These are phyloP conservation scores for Phytophthora fragariae DNA, from an alignment of 352 stramenopile genomes.

Conservation along the genomic window DNA sequence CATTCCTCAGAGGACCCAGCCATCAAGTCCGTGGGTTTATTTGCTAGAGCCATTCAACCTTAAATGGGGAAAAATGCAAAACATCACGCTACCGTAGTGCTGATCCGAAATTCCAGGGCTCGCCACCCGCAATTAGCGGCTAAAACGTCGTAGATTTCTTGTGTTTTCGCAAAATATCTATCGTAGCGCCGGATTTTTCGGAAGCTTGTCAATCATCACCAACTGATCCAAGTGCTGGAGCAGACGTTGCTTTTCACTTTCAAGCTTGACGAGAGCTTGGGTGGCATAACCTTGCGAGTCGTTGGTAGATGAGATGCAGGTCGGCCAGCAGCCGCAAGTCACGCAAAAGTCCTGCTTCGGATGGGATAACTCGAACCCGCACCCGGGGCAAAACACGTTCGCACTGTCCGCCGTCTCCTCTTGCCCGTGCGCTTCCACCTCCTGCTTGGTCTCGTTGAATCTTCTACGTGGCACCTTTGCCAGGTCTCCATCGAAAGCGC, in stretches of 20 bases:
- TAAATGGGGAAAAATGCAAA: no score
- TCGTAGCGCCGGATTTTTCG: no score
- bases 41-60: no score
- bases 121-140: background rate
- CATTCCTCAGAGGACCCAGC: no score
- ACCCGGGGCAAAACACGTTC: constrained; percentile 65
- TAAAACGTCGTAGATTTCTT: background rate
- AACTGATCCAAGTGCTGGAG: constrained; percentile 8
- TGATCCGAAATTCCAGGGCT: background rate
- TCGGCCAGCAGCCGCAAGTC: constrained; percentile 77
- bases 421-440: constrained; percentile 48
- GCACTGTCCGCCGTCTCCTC: constrained; percentile 40
- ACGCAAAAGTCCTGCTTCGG: constrained; percentile 58
- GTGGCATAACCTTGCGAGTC: constrained; percentile 58
- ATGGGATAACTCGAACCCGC: constrained; percentile 54
- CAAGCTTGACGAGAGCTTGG: constrained; percentile 53
- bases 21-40: no score
- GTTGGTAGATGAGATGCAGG: constrained; percentile 61
- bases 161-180: no score
- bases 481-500: constrained; percentile 59
- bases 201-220: background rate
- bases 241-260: constrained; percentile 37
- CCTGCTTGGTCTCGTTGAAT: constrained; percentile 24
- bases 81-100: no score
- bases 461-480: constrained; percentile 49